These are phyloP conservation scores for Starmerella kuoi DNA, from an alignment of 805 yeast genomes.

Conservation along the genomic window DNA sequence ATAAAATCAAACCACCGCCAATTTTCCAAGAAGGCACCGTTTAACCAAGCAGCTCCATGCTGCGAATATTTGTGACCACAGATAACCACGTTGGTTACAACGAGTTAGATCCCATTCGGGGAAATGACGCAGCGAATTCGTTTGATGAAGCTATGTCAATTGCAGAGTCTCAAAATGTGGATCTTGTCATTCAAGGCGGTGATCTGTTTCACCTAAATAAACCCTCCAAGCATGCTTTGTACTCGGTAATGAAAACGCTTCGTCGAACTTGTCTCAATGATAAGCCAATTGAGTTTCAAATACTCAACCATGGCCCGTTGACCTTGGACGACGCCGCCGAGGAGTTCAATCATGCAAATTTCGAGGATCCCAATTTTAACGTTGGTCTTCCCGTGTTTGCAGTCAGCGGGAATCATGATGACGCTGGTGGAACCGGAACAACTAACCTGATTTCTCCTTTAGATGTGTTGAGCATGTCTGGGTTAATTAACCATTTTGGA, in stretches of 20 bases:
- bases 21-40: too few species aligned
- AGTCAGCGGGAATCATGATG: conserved; percentile 93
- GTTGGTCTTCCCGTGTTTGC: conserved; percentile 84
- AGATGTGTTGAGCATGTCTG: conserved; percentile 70
- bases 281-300: conserved; percentile 71
- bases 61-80: conserved; percentile 60
- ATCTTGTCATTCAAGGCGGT: conserved; percentile 84
- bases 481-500: conserved; percentile 84
- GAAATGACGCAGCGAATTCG: conserved; percentile 79
- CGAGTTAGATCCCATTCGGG: conserved; percentile 80
- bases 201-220: conserved; percentile 85
- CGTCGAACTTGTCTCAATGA: conserved; percentile 70
- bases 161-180: conserved; percentile 58
- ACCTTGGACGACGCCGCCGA: conserved; percentile 42
- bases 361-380: conserved; percentile 82
- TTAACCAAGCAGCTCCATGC: too few species aligned
- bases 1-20: too few species aligned
- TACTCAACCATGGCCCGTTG: conserved; percentile 63
- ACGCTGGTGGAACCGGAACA: conserved; percentile 62
- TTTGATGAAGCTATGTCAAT: conserved; percentile 70
- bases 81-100: conserved; percentile 94
- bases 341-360: conserved; percentile 54
- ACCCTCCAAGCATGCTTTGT: conserved; percentile 77
- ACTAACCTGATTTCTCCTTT: conserved; percentile 56
- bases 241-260: conserved; percentile 63